Percentiles rank a stretch among this genome's conserved stretches.
phyloP scores from a whole-genome alignment of 2,329 filamentous ascomycete genomes.

The Venturia carpophila region DNA sequence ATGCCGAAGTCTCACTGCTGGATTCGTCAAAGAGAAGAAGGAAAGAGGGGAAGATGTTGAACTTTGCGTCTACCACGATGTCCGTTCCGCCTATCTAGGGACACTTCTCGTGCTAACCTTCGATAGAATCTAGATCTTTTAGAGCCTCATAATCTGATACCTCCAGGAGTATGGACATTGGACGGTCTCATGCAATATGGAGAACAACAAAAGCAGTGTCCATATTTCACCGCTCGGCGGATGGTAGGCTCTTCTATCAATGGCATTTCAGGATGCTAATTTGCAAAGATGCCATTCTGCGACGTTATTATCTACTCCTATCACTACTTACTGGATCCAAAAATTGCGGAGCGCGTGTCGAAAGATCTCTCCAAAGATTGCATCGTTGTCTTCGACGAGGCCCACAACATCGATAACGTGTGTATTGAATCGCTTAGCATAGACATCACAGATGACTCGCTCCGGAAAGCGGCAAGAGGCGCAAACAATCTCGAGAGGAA shows the following conservation, averaged over 20 bases:
- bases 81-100: constrained; percentile 36
- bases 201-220: constrained; percentile 92
- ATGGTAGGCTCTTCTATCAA: constrained; percentile 58
- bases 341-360: constrained; percentile 92
- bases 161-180: constrained; percentile 91
- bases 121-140: constrained; percentile 79
- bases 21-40: constrained; percentile 97
- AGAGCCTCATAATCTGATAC: constrained; percentile 89
- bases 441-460: constrained; percentile 88
- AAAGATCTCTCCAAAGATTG: constrained; percentile 96
- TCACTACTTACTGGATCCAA: constrained; percentile 94
- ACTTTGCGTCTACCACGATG: constrained; percentile 90
- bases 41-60: constrained; percentile 91
- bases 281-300: constrained; percentile 81
- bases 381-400: constrained; percentile 97
- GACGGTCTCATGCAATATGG: constrained; percentile 84
- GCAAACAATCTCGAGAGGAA: constrained; percentile 85
- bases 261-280: constrained; percentile 18
- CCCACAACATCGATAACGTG: constrained; percentile 98
- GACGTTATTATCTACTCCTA: constrained; percentile 99
- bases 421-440: constrained; percentile 97
- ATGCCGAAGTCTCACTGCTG: constrained; percentile 89
- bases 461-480: constrained; percentile 82
- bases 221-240: constrained; percentile 88
- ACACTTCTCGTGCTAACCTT: constrained; percentile 17